These are phyloP conservation scores for Diplocarpon rosae DNA, from an alignment of 2,329 filamentous ascomycete species.

Conservation along the genomic window DNA sequence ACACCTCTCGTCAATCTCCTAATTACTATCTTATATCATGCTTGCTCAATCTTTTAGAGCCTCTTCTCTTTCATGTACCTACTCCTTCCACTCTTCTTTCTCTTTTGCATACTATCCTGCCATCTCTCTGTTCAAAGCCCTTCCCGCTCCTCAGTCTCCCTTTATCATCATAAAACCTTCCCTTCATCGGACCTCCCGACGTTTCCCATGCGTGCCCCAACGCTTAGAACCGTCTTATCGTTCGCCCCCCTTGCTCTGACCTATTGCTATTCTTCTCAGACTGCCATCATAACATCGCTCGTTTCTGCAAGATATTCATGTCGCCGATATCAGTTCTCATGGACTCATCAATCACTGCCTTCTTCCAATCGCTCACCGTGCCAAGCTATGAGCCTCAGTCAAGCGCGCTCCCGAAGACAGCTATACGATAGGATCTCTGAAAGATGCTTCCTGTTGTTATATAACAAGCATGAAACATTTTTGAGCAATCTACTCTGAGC, in stretches of 20 bases:
- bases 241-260: slow-evolving; percentile 5
- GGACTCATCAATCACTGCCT: too few relatives aligned
- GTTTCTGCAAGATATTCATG: too few relatives aligned
- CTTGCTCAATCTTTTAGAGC: slow-evolving; percentile 3
- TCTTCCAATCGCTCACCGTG: too few relatives aligned
- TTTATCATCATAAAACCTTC: slow-evolving; percentile 17
- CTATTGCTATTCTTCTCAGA: slow-evolving; percentile 17
- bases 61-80: slow-evolving; percentile 2
- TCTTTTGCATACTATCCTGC: too few relatives aligned
- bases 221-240: slow-evolving; percentile 11
- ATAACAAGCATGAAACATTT: too few relatives aligned
- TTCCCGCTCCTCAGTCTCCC: slow-evolving; percentile 6
- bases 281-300: slow-evolving; percentile 16
- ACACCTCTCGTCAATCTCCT: slow-evolving; percentile 4
- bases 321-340: too few relatives aligned
- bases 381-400: too few relatives aligned
- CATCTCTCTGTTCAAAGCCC: slow-evolving; percentile 2
- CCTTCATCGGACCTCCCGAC: slow-evolving; percentile 10
- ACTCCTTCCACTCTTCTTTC: slow-evolving; percentile 2
- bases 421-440: too few relatives aligned
- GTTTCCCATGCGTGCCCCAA: slow-evolving; percentile 18
- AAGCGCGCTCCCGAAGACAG: too few relatives aligned
- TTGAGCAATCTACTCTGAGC: too few relatives aligned
- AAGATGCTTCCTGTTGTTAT: too few relatives aligned
- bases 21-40: slow-evolving; percentile 10